These are phyloP conservation scores for Candida hungchunana DNA, from an alignment of 805 yeast genomes.

Conservation along the genomic window DNA sequence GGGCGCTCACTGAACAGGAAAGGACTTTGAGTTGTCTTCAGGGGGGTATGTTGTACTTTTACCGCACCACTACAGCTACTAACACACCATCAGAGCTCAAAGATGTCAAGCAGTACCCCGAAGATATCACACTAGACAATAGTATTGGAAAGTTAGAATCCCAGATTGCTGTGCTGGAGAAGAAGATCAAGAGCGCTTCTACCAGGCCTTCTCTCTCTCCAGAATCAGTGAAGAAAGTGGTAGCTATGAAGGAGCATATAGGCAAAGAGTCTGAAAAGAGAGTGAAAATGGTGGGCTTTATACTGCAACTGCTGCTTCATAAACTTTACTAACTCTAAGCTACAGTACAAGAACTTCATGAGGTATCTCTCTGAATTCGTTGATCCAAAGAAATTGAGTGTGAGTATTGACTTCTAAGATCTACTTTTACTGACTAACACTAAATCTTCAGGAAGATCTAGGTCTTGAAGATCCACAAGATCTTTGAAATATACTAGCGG, in stretches of 20 bases:
- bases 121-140: slow-evolving; percentile 10
- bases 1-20: slow-evolving; percentile 7
- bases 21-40: neutral
- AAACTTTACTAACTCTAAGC: neutral
- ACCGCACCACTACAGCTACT: neutral
- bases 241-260: slow-evolving; percentile 1
- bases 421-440: no score
- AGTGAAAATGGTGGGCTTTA: slow-evolving; percentile 11
- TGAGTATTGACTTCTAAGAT: slow-evolving; percentile 16
- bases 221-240: slow-evolving; percentile 9
- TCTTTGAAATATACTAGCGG: no score
- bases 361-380: slow-evolving; percentile 18
- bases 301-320: neutral
- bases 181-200: slow-evolving; percentile 2
- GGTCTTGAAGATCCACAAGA: slow-evolving; percentile 22
- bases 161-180: slow-evolving; percentile 6
- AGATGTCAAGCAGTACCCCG: slow-evolving; percentile 13
- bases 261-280: slow-evolving; percentile 18
- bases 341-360: slow-evolving; percentile 16
- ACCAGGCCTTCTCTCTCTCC: slow-evolving; percentile 7
- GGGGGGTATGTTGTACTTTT: slow-evolving; percentile 2
- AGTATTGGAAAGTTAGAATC: slow-evolving; percentile 2
- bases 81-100: slow-evolving; percentile 6
- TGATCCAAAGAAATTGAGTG: slow-evolving; percentile 17
- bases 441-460: slow-evolving; percentile 13